Percentiles rank a stretch among this genome's conserved stretches.
These are phyloP conservation scores for Pelargonium australe DNA, from an alignment of 441 rosid genomes.

Conservation along the genomic window DNA sequence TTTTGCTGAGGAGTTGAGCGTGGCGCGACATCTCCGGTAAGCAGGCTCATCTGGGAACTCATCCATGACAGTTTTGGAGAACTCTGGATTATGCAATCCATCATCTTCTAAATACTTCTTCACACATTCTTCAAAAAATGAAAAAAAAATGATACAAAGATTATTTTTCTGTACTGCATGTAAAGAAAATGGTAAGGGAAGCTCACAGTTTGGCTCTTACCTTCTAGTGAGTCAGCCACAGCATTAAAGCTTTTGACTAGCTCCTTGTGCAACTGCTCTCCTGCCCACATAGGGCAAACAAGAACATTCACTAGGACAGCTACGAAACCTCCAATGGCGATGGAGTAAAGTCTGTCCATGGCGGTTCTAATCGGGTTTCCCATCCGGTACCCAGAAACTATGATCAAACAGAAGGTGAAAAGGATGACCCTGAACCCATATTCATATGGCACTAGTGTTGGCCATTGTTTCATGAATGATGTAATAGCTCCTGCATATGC, in stretches of 20 bases:
- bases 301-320: constrained; percentile 57
- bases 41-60: constrained; percentile 65
- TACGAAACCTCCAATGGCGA: constrained; percentile 56
- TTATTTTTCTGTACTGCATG: background rate
- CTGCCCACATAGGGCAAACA: constrained; percentile 57
- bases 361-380: constrained; percentile 53
- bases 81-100: constrained; percentile 41
- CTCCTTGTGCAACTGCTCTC: constrained; percentile 54
- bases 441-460: constrained; percentile 55
- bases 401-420: constrained; percentile 61
- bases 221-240: constrained; percentile 61
- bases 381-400: constrained; percentile 55
- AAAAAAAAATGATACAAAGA: background rate
- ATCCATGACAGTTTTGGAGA: constrained; percentile 48
- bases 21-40: constrained; percentile 38
- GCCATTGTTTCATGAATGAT: constrained; percentile 63
- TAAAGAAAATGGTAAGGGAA: background rate
- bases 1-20: constrained; percentile 47
- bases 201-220: constrained; percentile 20
- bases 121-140: constrained; percentile 37
- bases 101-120: constrained; percentile 56
- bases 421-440: constrained; percentile 58
- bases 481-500: constrained; percentile 42
- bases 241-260: constrained; percentile 41
- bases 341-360: constrained; percentile 59